phyloP scores from a whole-genome alignment of 208 protist genomes.

The Acanthamoeba lenticulata region DNA sequence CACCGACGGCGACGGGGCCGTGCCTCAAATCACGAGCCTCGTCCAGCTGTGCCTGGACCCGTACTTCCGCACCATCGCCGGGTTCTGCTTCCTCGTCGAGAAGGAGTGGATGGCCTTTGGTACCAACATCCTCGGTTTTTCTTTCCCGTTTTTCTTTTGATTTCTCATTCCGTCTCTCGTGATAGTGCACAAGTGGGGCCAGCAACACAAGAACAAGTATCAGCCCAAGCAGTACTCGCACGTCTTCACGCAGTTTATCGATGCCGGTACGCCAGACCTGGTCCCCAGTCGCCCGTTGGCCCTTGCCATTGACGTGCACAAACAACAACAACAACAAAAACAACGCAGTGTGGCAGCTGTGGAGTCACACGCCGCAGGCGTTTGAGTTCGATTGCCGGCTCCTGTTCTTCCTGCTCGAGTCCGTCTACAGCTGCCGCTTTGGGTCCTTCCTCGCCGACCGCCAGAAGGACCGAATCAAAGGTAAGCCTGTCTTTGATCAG shows the following conservation, averaged over 20 bases:
- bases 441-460: conserved; percentile 42
- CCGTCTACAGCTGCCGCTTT: conserved; percentile 51
- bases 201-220: conserved; percentile 59
- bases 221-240: conserved; percentile 25
- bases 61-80: conserved; percentile 92
- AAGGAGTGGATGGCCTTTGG: conserved; percentile 93
- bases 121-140: background rate
- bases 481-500: background rate
- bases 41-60: conserved; percentile 86
- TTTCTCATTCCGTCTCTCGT: background rate
- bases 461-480: background rate
- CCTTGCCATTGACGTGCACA: background rate
- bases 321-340: too few relatives aligned
- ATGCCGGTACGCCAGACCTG: background rate
- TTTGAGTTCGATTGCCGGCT: conserved; percentile 35
- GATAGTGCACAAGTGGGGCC: conserved; percentile 34
- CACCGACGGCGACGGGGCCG: background rate
- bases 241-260: conserved; percentile 60
- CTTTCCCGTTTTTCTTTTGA: background rate
- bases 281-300: background rate
- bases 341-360: conserved; percentile 59
- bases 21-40: background rate
- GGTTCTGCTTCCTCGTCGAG: conserved; percentile 92
- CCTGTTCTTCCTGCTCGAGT: conserved; percentile 36
- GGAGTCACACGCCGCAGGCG: background rate